A percentile compares a stretch with the other conserved stretches of the same genome.
Conservation (phyloP, 176 grass and related monocot genomes). For the Oropetium thomaeum region DNA sequence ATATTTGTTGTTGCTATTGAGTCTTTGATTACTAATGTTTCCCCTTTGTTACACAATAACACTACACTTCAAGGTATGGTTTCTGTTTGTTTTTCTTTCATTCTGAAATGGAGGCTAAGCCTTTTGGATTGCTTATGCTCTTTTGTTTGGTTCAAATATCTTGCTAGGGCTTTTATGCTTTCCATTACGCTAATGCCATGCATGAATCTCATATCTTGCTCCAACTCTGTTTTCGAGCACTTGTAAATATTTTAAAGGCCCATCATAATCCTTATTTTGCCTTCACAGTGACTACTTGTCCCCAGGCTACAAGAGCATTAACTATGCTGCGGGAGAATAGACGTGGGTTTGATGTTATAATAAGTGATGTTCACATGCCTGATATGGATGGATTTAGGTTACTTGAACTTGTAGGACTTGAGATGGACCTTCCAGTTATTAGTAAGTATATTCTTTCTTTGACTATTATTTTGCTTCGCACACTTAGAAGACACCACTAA, state of each 20-base stretch:
- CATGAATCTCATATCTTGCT: neutral
- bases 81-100: neutral
- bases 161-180: neutral
- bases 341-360: conserved; percentile 85
- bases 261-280: conserved; percentile 7
- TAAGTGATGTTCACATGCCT: conserved; percentile 99
- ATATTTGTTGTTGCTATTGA: neutral
- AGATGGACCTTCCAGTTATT: conserved; percentile 99
- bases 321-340: conserved; percentile 84
- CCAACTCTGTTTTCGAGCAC: neutral
- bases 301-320: conserved; percentile 73
- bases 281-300: conserved; percentile 80
- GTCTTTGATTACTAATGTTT: neutral
- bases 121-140: neutral
- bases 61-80: neutral
- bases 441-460: conserved; percentile 59
- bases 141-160: neutral
- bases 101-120: neutral
- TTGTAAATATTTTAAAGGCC: neutral
- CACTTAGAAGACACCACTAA: conserved; percentile 14
- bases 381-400: conserved; percentile 96
- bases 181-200: neutral
- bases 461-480: neutral
- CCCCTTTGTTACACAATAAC: neutral
- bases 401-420: conserved; percentile 95